Base-by-base conservation (phyloP, 2,329 filamentous ascomycete genomes). In the Fusarium newnesense region DNA sequence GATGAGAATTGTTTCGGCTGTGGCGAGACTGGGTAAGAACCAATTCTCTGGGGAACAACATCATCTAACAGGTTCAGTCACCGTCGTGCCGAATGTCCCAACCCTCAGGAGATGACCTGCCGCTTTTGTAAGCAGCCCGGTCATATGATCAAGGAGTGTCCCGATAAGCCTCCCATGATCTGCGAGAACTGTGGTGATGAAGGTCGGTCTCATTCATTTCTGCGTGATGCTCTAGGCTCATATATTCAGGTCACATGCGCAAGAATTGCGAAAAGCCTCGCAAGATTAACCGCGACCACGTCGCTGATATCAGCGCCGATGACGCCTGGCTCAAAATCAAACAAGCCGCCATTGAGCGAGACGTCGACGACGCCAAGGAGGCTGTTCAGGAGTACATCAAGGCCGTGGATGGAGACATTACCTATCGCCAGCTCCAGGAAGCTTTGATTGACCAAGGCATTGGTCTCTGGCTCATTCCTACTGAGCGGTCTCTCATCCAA, bases 111-210 rank as follows among this genome's bases (percentile, higher is more conserved):
- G 21, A 80, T 79, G 66, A 61, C 76, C 30, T 87, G 85, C 71
- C 80, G 79, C 39, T 84, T 82, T 70, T 90, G 88, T 81, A 83
- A 85, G 64, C 77, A 88, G 75, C 80, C 84, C 30, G 88, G 87
- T 9, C 88, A 90, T 74, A 81, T 89, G 75, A 83, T 87, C 58
- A 86, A 87, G 26, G 90, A 92, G 58, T 95, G 93, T 72, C 91
- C 91, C 3, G 81, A 86, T 4, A 88, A 88, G 70, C 86, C 87
- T 11, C 84, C 90, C 3, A 81, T 83, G 75, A 69, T 85, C 13
- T 93, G 91, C 81, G 85, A 85, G 56, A 91, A 92, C 76, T 94
- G 92, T 76, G 83, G 87, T 36, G 80, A 90, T 72, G 86, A 89
- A 76, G 90, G 91, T 90, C 78, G 72, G 82, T 75, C 21, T 28